phyloP scores from a whole-genome alignment of 768 basidiomycete genomes.

The Grammothele lineata region DNA sequence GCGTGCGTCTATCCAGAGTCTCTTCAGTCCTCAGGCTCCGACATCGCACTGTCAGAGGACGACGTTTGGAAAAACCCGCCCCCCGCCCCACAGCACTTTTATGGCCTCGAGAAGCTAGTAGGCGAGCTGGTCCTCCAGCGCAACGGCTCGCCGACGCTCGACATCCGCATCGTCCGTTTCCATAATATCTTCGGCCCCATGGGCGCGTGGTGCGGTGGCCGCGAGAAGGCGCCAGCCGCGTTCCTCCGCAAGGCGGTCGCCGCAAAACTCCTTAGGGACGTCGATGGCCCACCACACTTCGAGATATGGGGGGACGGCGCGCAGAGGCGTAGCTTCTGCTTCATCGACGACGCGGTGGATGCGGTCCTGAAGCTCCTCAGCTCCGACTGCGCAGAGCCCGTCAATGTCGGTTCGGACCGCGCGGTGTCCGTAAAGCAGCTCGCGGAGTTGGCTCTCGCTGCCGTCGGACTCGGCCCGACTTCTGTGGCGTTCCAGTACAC shows the following conservation, averaged over 20 bases:
- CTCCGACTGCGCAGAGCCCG: constrained; percentile 31
- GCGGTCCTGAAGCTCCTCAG: constrained; percentile 41
- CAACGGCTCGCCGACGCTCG: constrained; percentile 25
- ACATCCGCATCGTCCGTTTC: constrained; percentile 47
- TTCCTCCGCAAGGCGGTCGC: constrained; percentile 49
- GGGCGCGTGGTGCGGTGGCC: constrained; percentile 48
- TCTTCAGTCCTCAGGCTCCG: constrained; percentile 32
- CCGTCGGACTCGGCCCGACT: constrained; percentile 26
- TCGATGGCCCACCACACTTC: constrained; percentile 20
- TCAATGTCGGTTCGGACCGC: constrained; percentile 51
- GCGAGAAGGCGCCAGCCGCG: constrained; percentile 57
- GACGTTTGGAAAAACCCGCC: constrained; percentile 37
- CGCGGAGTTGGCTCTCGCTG: constrained; percentile 35
- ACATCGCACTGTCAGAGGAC: constrained; percentile 42
- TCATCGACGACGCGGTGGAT: constrained; percentile 51
- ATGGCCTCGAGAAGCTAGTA: constrained; percentile 54
- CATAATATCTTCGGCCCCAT: constrained; percentile 58
- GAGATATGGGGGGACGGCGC: constrained; percentile 57
- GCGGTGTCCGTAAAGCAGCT: constrained; percentile 40
- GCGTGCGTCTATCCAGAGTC: constrained; percentile 53
- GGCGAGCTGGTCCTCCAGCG: constrained; percentile 43
- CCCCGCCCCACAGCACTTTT: constrained; percentile 49
- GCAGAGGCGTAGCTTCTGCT: constrained; percentile 54
- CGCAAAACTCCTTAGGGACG: constrained; percentile 18
- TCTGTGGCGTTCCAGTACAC: constrained; percentile 28